Percentiles rank a stretch among this genome's conserved stretches.
These are phyloP conservation scores for Coniochaeta sp. DNA, from an alignment of 2,329 filamentous ascomycete genomes.

Conservation along the genomic window DNA sequence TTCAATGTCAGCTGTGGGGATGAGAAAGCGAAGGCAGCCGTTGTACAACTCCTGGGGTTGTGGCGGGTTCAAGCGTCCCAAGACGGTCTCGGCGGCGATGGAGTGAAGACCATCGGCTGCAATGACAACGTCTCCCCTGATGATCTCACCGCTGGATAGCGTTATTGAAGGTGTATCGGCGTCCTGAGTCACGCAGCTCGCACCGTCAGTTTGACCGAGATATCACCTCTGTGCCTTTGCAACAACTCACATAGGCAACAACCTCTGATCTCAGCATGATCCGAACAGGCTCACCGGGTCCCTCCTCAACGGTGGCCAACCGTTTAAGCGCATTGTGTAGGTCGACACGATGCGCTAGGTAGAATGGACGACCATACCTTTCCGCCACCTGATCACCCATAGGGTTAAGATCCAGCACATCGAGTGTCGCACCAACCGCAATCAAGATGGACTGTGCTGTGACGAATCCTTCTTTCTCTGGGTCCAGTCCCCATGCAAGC, in stretches of 20 bases:
- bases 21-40: conserved; percentile 27
- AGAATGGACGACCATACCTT: conserved; percentile 12
- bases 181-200: conserved; percentile 7
- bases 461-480: conserved; percentile 18
- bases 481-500: conserved; percentile 26
- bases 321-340: conserved; percentile 19
- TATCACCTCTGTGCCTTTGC: conserved; percentile 4
- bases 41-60: conserved; percentile 19
- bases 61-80: conserved; percentile 17
- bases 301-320: conserved; percentile 7
- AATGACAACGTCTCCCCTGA: conserved; percentile 30
- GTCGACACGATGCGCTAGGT: conserved; percentile 27
- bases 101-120: conserved; percentile 37
- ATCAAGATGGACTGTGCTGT: conserved; percentile 12
- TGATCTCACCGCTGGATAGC: conserved; percentile 19
- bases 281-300: not conserved
- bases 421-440: conserved; percentile 18
- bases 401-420: conserved; percentile 4
- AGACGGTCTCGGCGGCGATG: conserved; percentile 17
- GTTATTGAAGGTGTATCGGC: conserved; percentile 11
- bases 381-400: not conserved
- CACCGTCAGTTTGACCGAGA: conserved; percentile 7
- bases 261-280: conserved; percentile 10
- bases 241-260: conserved; percentile 13
- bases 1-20: conserved; percentile 19